Evolutionary conservation across 1,284 basidiomycete species (phyloP).

Genomic region (Puccinia horiana): DNA sequence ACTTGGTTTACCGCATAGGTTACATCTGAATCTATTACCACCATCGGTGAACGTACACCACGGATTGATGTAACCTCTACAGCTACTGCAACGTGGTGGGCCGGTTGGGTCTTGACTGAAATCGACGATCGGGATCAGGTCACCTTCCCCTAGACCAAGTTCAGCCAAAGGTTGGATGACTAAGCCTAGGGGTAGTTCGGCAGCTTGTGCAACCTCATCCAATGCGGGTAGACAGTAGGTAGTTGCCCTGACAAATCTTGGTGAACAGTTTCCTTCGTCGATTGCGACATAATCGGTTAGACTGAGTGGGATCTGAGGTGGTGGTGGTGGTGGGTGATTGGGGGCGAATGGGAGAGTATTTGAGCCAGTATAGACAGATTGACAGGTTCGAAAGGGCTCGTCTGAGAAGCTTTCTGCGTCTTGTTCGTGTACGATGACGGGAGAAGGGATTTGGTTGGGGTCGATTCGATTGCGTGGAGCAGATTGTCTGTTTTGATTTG

Average conservation of each 20-base stretch:
- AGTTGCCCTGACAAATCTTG: slow-evolving; percentile 69
- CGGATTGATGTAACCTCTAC: slow-evolving; percentile 90
- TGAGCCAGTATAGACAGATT: slow-evolving; percentile 65
- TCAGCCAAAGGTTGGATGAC: slow-evolving; percentile 89
- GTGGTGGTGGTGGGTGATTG: slow-evolving; percentile 51
- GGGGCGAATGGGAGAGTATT: background rate
- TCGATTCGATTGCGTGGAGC: slow-evolving; percentile 77
- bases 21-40: slow-evolving; percentile 87
- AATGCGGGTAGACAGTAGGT: slow-evolving; percentile 76
- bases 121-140: slow-evolving; percentile 73
- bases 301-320: slow-evolving; percentile 71
- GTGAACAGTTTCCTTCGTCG: slow-evolving; percentile 83
- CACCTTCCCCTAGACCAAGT: slow-evolving; percentile 68
- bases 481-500: slow-evolving; percentile 61
- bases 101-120: slow-evolving; percentile 66
- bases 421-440: slow-evolving; percentile 76
- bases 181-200: slow-evolving; percentile 79
- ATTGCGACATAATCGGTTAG: slow-evolving; percentile 84
- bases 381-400: slow-evolving; percentile 73
- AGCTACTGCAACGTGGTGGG: slow-evolving; percentile 81
- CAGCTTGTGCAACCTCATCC: slow-evolving; percentile 76
- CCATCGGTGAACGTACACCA: slow-evolving; percentile 87
- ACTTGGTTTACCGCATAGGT: slow-evolving; percentile 80
- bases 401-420: slow-evolving; percentile 82
- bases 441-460: slow-evolving; percentile 85